Conservation (phyloP, 305 asterid species). For the Plantago rigida region DNA sequence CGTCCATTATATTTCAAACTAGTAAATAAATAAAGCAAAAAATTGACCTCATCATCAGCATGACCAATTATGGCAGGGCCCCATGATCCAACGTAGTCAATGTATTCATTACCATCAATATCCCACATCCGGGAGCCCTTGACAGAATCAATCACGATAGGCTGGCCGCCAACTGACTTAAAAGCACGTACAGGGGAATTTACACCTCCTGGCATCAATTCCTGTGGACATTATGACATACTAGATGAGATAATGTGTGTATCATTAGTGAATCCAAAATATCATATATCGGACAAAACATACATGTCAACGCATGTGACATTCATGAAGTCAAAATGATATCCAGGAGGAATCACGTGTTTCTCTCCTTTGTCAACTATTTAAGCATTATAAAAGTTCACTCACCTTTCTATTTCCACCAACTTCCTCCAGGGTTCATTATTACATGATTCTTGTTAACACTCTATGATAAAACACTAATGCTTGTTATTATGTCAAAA, state of each 20-base stretch:
- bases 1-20: not conserved
- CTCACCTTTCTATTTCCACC: not conserved
- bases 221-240: slow-evolving; percentile 39
- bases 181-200: slow-evolving; percentile 98
- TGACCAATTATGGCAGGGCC: slow-evolving; percentile 99
- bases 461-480: not conserved
- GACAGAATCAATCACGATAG: slow-evolving; percentile 73
- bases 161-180: slow-evolving; percentile 97
- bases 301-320: slow-evolving; percentile 6
- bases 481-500: too few relatives aligned
- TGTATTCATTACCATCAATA: slow-evolving; percentile 94
- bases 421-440: not conserved
- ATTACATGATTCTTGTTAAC: too few relatives aligned
- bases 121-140: slow-evolving; percentile 96
- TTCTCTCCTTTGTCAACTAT: not conserved
- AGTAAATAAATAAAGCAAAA: slow-evolving; percentile 18
- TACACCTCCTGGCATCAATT: slow-evolving; percentile 98
- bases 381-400: not conserved
- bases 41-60: slow-evolving; percentile 86
- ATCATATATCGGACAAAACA: slow-evolving; percentile 2
- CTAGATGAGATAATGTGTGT: not conserved
- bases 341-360: slow-evolving; percentile 5
- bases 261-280: not conserved
- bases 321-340: slow-evolving; percentile 16
- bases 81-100: slow-evolving; percentile 98